Conservation (phyloP, 164 flowering plant species). For the Pachysandra terminalis region DNA sequence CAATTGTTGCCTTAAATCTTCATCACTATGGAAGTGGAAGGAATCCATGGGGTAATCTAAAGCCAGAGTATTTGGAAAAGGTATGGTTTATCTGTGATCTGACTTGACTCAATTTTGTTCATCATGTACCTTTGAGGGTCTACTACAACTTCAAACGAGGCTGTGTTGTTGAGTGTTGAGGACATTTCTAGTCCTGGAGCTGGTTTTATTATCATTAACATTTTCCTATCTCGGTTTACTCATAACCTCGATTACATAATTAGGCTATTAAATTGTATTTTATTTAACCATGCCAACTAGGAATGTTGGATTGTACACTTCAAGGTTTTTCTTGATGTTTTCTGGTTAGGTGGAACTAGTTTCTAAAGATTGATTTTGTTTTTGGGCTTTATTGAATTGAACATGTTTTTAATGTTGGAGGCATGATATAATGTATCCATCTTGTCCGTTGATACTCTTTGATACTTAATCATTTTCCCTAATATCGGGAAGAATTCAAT, state of each 20-base stretch:
- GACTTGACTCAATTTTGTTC: neutral
- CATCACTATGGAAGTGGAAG: slow-evolving; percentile 95
- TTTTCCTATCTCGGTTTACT: no score
- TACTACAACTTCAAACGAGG: no score
- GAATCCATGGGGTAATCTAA: slow-evolving; percentile 89
- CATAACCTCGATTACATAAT: no score
- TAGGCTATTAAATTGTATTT: neutral
- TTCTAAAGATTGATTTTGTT: neutral
- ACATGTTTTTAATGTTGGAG: neutral
- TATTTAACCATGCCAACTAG: neutral
- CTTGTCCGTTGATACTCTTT: no score
- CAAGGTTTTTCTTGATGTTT: no score
- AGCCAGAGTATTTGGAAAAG: slow-evolving; percentile 82
- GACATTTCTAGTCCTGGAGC: no score
- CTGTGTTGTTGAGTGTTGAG: no score
- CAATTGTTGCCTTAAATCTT: slow-evolving; percentile 84
- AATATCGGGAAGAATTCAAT: no score
- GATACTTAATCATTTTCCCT: no score
- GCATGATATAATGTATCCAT: neutral
- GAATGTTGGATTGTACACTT: neutral
- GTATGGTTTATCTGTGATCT: slow-evolving; percentile 27
- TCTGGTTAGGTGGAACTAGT: no score
- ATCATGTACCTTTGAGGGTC: no score
- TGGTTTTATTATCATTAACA: no score
- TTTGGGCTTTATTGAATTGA: neutral